Evolutionary conservation across 768 basidiomycete genomes (phyloP).

Genomic region (Rhodotorula graminis): DNA sequence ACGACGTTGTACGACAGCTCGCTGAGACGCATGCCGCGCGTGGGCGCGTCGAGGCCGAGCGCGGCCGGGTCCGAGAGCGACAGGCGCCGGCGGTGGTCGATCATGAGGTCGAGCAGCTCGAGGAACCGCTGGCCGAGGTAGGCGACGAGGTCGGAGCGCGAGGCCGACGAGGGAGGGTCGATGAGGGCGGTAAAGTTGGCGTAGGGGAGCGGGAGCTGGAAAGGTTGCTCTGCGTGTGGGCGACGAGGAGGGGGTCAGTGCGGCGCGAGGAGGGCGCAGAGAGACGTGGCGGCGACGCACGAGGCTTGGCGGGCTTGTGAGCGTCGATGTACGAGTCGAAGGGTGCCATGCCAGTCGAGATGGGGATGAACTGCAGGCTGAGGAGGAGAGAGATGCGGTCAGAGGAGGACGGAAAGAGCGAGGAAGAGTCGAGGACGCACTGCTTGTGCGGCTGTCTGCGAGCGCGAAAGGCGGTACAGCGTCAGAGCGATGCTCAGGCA

Average conservation of each 20-base stretch:
- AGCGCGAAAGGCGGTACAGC: neutral
- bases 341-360: constrained; percentile 31
- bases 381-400: neutral
- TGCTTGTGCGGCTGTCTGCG: constrained; percentile 38
- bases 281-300: neutral
- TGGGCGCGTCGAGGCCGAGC: constrained; percentile 56
- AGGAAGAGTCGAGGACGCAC: neutral
- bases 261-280: neutral
- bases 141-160: constrained; percentile 48
- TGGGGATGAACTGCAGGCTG: constrained; percentile 39
- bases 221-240: neutral
- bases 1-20: constrained; percentile 76
- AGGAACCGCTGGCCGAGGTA: constrained; percentile 62
- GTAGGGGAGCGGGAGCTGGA: constrained; percentile 37
- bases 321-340: constrained; percentile 31
- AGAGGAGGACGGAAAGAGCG: neutral
- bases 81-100: constrained; percentile 54
- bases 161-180: constrained; percentile 4
- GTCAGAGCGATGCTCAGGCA: too few relatives aligned
- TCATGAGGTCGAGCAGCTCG: constrained; percentile 66
- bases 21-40: constrained; percentile 48
- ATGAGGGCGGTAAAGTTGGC: constrained; percentile 34
- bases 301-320: constrained; percentile 20
- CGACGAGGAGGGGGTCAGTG: neutral
- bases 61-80: constrained; percentile 31